Evolutionary conservation across 1,284 basidiomycete genomes (phyloP), one percentile per base, ranked within the genome.

Genomic region (Meripilus lineatus): DNA sequence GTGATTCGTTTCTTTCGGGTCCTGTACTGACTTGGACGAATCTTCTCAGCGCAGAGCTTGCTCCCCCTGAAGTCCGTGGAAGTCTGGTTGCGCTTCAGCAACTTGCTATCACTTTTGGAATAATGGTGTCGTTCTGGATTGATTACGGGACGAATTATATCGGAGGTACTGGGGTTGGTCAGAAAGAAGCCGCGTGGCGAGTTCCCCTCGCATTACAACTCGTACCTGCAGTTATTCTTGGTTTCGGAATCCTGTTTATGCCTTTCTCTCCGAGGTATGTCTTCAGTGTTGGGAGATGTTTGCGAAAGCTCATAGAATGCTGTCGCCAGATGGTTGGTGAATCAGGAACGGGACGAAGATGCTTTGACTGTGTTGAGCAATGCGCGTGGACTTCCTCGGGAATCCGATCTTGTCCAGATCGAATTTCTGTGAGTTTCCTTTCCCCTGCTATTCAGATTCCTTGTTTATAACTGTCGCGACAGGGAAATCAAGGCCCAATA

Each of bases 11-110:
- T 35, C 8, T 21, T 20, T 18, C 14, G 23, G 36, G 8, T n/a
- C 38, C 32, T 42, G 11, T 44, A 18, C 32, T 32, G 13, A 37
- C 24, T 47, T 17, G 47, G 25, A 15, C 5, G 8, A 8, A 30
- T 15, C 7, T 24, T 20, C 6, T 13, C 36, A 70, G 70, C 56
- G 75, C 78, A 35, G 79, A 82, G 62, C 74, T 90, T 35, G 82
- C 85, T 1, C 86, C 88, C 17, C 84, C 88, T 2, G 88, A 90
- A 64, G 84, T 92, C 18, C 79, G 89, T 51, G 89, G 89, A 6
- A 84, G 83, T 54, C 69, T 91, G 28, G 87, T 91, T 34, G 85
- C 85, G 3, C 74, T 92, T 11, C 88, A 91, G 59, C 89, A 91
- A 57, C 70, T 90, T 10, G 81, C 84, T 3, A 90, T 90, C 58